Base-by-base conservation (phyloP, 306 rosid genomes). In the Cucurbita pepo region DNA sequence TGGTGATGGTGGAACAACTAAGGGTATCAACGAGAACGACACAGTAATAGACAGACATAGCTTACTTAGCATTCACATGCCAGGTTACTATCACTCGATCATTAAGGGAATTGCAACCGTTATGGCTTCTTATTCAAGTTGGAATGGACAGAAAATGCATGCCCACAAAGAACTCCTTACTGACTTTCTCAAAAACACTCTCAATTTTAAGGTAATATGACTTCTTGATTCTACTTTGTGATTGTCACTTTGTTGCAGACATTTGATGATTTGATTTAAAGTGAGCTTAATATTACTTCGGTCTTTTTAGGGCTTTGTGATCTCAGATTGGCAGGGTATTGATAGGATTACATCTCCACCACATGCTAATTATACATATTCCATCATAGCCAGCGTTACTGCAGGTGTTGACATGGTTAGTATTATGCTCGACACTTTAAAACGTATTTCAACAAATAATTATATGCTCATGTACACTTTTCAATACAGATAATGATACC, bases 351-450 rank as follows among this genome's bases (percentile, higher is more conserved):
- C 81, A 16, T 10, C 78, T 36, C 83, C 86, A 30, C 71, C 67
- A 8, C 83, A 73, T 76, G 76, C 79, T 21, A 80, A 80, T 52
- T 80, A 76, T 53, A 18, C 80, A 4, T 72, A 80, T 45, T 80
- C 80, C 6, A 76, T 82, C 19, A 2, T 69, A 21, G 64, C 86
- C 51, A 75, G 76, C 13, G 19, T 82, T 72, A 65, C 5, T 37
- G 86, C 86, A 14, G 86, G 86, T 36, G 50, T 82, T 58, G 86
- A 82, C 77, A 79, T 82, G 86, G 83, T 82, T 50, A 56, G 60
- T n/a, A 41, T 4, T 14, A 0, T 2, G 4, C 1, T 5, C 1
- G 4, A 48, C 14, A 11, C 63, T 13, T 22, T 57, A 4, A 0
- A 9, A 5, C 1, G 34, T 11, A 30, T 4, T 30, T 58, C n/a